phyloP scores from a whole-genome alignment of 1,284 basidiomycete genomes.

The Pseudozyma tsukubaensis region DNA sequence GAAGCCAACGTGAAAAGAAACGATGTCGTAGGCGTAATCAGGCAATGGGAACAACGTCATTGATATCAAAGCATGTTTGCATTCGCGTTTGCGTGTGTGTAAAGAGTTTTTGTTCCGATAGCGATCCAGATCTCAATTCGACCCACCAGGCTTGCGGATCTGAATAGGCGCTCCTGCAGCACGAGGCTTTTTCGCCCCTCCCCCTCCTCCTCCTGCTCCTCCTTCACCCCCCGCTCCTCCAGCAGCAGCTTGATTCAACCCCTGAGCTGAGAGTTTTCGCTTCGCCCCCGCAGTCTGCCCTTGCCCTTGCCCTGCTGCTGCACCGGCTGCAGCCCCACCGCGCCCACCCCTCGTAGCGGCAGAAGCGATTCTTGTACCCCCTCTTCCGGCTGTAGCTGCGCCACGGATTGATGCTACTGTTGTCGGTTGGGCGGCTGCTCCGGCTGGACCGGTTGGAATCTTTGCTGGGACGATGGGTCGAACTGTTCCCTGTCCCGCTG shows the following conservation, averaged over 20 bases:
- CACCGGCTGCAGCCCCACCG: slow-evolving; percentile 7
- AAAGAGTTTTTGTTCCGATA: not conserved
- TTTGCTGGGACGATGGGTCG: slow-evolving; percentile 17
- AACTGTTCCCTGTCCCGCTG: slow-evolving; percentile 16
- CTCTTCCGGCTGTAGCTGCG: slow-evolving; percentile 35
- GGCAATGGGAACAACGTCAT: no score
- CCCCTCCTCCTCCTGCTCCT: slow-evolving; percentile 10
- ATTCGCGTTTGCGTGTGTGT: no score
- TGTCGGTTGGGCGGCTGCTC: not conserved
- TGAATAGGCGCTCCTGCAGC: slow-evolving; percentile 30
- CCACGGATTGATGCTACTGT: slow-evolving; percentile 47
- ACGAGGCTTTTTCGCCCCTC: slow-evolving; percentile 37
- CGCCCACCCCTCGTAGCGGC: slow-evolving; percentile 36
- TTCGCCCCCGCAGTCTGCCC: slow-evolving; percentile 32
- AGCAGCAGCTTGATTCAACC: slow-evolving; percentile 18
- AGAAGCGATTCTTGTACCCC: slow-evolving; percentile 28
- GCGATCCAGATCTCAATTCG: not conserved
- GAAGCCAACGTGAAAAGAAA: not conserved
- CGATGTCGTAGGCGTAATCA: no score
- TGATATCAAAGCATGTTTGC: no score
- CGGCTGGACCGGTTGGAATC: slow-evolving; percentile 33
- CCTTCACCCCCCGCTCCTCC: not conserved
- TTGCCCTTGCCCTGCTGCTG: not conserved
- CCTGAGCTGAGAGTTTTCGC: slow-evolving; percentile 41
- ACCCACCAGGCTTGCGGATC: slow-evolving; percentile 8